Conservation (phyloP, 345 rosid genomes). For the Dipteronia sinensis region DNA sequence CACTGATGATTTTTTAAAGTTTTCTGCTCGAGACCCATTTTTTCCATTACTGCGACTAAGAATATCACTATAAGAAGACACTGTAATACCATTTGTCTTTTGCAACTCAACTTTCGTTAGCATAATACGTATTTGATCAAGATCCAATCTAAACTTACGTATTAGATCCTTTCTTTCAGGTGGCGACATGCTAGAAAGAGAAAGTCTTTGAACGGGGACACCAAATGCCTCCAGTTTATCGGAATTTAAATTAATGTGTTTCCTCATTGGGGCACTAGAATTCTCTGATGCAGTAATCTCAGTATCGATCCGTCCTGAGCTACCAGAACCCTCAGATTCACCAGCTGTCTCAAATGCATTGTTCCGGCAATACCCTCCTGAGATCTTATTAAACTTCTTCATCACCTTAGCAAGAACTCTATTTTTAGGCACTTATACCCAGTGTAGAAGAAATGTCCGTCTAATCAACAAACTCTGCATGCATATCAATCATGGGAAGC, state of each 20-base stretch:
- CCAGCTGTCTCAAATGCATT: conserved; percentile 50
- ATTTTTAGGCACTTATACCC: conserved; percentile 2
- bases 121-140: conserved; percentile 66
- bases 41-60: conserved; percentile 62
- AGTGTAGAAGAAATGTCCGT: conserved; percentile 1
- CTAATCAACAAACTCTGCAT: conserved; percentile 38
- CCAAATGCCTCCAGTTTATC: conserved; percentile 52
- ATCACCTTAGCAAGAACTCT: conserved; percentile 42
- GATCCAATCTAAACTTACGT: conserved; percentile 57
- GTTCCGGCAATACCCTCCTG: conserved; percentile 51
- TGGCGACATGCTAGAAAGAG: conserved; percentile 57
- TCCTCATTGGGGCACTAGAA: conserved; percentile 56
- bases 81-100: conserved; percentile 39
- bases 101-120: conserved; percentile 64
- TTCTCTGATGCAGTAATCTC: conserved; percentile 76
- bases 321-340: conserved; percentile 87
- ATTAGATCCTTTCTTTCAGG: conserved; percentile 70
- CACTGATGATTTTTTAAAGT: conserved; percentile 43
- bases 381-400: conserved; percentile 55
- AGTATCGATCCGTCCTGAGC: conserved; percentile 66
- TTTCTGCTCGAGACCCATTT: conserved; percentile 35
- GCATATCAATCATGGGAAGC: conserved; percentile 24
- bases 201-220: conserved; percentile 63
- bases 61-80: conserved; percentile 71
- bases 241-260: conserved; percentile 55